These are phyloP conservation scores for Quercus variabilis DNA, from an alignment of 306 rosid species.

Conservation along the genomic window DNA sequence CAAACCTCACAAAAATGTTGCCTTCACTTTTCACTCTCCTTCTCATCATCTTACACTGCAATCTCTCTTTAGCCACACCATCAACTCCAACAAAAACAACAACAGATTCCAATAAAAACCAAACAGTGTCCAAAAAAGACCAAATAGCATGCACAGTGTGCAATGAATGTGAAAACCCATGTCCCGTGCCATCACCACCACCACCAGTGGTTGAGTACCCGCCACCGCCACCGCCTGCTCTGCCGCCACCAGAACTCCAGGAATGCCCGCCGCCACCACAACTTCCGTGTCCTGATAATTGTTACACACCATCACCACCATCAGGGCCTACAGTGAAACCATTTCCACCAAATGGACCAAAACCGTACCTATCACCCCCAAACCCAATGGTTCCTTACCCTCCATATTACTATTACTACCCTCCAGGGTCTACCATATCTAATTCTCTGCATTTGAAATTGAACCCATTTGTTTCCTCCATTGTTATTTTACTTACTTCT, in stretches of 20 bases:
- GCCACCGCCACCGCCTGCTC: conserved; percentile 34
- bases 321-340: neutral
- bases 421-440: neutral
- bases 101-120: neutral
- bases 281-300: conserved; percentile 18
- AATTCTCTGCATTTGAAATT: conserved; percentile 10
- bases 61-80: neutral
- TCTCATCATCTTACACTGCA: neutral
- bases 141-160: conserved; percentile 51
- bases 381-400: neutral
- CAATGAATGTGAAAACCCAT: conserved; percentile 51
- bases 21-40: conserved; percentile 12
- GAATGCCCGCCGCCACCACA: conserved; percentile 44
- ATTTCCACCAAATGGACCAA: neutral
- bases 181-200: conserved; percentile 39
- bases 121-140: conserved; percentile 41
- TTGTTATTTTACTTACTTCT: conserved; percentile 2
- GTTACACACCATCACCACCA: neutral
- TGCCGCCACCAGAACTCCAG: conserved; percentile 14
- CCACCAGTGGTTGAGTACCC: conserved; percentile 43
- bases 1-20: neutral
- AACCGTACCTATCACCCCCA: conserved; percentile 16
- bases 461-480: neutral
- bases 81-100: neutral
- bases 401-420: conserved; percentile 1